Base-by-base conservation (phyloP, 768 basidiomycete genomes). In the Artomyces pyxidatus region DNA sequence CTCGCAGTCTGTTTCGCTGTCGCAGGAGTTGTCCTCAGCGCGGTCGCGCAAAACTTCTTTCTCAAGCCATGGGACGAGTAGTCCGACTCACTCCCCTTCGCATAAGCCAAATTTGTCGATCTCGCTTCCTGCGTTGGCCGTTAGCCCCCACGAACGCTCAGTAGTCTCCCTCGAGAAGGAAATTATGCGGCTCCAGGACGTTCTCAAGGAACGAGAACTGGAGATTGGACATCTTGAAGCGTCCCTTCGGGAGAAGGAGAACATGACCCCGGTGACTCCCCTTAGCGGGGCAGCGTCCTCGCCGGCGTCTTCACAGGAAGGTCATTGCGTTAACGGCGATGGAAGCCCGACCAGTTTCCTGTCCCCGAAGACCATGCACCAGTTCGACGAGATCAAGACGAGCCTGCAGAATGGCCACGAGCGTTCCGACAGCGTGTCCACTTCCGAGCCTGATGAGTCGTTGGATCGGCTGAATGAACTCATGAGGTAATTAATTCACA, bases 131-230 rank as follows among this genome's bases (percentile, higher is more conserved):
- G 55, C 71, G 56, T 64, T 50, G 37, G 63, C 61, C 42, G 61
- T 65, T 14, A 54, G 55, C 6, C 57, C 69, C 8, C 73, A 75
- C 50, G 87, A 90, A 58, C 80, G 94, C 42, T 89, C 91, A 23
- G 81, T 83, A 6, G 71, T 76, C 16, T 93, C 92, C 63, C 74
- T 96, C 52, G 93, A 96, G 66, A 85, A 87, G 59, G 95, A 98
- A 67, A 90, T 97, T 50, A 93, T 92, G 85, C 83, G 93, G 50
- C 68, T 98, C 38, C 95, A 98, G 64, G 85, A 92, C 59, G 90
- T 92, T 28, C 73, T 98, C 52, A 87, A 82, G 61, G 88, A 92
- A 54, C 78, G 94, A 42, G 95, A 97, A 65, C 74, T 81, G n/a
- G 95, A 98, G 66, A 97, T 98, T 43, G 71, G 74, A 41, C 65